Percentiles rank a stretch among this genome's conserved stretches.
phyloP scores from a whole-genome alignment of 2,329 filamentous ascomycete species.

The Aspergillus transmontanensis region DNA sequence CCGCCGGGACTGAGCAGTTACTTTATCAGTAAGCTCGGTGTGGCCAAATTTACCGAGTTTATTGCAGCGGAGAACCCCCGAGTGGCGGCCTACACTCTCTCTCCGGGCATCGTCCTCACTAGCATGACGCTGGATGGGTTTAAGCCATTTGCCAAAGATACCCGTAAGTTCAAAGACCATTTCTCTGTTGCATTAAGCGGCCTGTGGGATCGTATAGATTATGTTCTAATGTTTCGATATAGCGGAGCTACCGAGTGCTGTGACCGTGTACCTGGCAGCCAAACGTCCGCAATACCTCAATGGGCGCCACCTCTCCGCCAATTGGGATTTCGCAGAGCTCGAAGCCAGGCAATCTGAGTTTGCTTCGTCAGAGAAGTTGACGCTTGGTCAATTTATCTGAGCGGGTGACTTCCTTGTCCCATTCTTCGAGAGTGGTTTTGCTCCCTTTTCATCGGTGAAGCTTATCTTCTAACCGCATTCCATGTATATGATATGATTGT shows the following conservation, averaged over 20 bases:
- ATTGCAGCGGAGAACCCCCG: not conserved
- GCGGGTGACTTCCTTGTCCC: not conserved
- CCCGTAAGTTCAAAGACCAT: not conserved
- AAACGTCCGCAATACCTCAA: not conserved
- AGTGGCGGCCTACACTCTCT: not conserved
- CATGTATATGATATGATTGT: not conserved
- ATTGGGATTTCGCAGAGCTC: not conserved
- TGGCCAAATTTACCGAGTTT: slow-evolving; percentile 2
- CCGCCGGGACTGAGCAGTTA: not conserved
- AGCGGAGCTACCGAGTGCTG: not conserved
- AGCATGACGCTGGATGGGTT: not conserved
- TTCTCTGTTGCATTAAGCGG: not conserved
- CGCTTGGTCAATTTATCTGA: not conserved
- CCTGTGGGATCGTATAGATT: not conserved
- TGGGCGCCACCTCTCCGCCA: not conserved
- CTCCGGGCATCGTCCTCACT: not conserved
- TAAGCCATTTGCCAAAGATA: not conserved
- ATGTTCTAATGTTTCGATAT: not conserved
- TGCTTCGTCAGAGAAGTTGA: not conserved
- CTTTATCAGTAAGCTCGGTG: slow-evolving; percentile 1
- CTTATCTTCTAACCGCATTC: not conserved
- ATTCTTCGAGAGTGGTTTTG: not conserved
- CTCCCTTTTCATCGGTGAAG: not conserved
- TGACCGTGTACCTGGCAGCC: not conserved
- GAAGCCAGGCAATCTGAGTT: not conserved